Conservation (phyloP, 257 asterid genomes). For the Plantago ovata region DNA sequence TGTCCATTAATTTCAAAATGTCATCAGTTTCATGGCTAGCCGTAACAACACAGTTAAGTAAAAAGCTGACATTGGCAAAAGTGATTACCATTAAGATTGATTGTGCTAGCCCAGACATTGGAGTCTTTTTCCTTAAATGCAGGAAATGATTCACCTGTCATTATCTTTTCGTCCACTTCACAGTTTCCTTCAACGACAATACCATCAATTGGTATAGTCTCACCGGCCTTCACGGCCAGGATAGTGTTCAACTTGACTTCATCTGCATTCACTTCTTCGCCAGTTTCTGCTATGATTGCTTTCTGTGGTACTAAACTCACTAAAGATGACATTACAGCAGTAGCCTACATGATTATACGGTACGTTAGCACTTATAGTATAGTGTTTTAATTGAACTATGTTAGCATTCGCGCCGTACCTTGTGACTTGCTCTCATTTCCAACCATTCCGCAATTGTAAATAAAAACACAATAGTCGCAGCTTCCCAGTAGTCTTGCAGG, state of each 20-base stretch:
- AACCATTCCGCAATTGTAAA: conserved; percentile 85
- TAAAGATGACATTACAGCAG: conserved; percentile 68
- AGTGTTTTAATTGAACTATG: background rate
- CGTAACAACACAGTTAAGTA: background rate
- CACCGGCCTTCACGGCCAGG: conserved; percentile 79
- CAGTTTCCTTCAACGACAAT: conserved; percentile 69
- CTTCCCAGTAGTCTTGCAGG: conserved; percentile 83
- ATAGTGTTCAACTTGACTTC: conserved; percentile 57
- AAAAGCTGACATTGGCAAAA: background rate
- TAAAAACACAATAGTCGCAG: conserved; percentile 76
- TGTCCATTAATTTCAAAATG: background rate
- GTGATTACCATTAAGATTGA: conserved; percentile 65
- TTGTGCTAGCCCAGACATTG: conserved; percentile 78
- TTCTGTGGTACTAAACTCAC: conserved; percentile 69
- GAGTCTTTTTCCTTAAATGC: conserved; percentile 69
- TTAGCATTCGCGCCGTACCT: conserved; percentile 36
- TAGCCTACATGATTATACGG: conserved; percentile 28
- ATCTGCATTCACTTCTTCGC: conserved; percentile 64
- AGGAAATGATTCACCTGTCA: conserved; percentile 91
- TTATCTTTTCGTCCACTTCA: conserved; percentile 73
- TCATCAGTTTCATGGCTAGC: background rate
- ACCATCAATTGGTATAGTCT: conserved; percentile 77
- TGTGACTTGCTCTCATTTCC: conserved; percentile 79
- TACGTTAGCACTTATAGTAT: background rate
- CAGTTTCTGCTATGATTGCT: conserved; percentile 70